Evolutionary conservation across 2,329 filamentous ascomycete species (phyloP), one percentile per base, ranked within the genome.

Genomic region (Botrytis deweyae): DNA sequence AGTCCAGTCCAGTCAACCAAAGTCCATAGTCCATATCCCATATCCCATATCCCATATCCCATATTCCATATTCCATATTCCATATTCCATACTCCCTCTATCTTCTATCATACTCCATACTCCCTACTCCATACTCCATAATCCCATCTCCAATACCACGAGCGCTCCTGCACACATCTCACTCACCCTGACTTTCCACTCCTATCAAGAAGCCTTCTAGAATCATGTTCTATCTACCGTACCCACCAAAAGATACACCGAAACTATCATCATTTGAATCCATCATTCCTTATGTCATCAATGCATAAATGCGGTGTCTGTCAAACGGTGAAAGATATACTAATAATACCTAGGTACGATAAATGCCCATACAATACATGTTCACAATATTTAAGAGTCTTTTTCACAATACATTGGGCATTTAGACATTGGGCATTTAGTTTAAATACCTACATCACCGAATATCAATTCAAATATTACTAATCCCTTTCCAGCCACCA

Each of bases 291-390:
- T 42, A 25, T 62, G 59, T 38, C 61, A n/a, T 42, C 36, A n/a
- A 49, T 66, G 64, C 42, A 65, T 65, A 66, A 49, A 49, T 66
- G 64, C 64, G 64, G 42, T 66, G 63, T 55, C 49, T 16, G 9
- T 46, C 42, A 46, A 46, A 36, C 18, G 40, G 42, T 42, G 40
- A 42, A 65, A 22, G 25, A 20, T 8, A 20, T 25, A 25, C 40
- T 14, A 3, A 33, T 3, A 14, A 42, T 40, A 14, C 38, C 40
- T 3, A 40, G 40, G 40, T 42, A 20, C 29, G 7, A 36, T 61
- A 18, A 20, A 18, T 59, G 18, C 16, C 58, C n/a, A 29, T 14
- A 22, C 29, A 4, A 33, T 18, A 44, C 42, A 44, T 44, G 18
- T 18, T 44, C 0, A 44, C 33, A 33, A 33, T 33, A 4, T 33